Base-by-base conservation (phyloP, 805 yeast genomes). In the Saccharomycopsis fermentans region DNA sequence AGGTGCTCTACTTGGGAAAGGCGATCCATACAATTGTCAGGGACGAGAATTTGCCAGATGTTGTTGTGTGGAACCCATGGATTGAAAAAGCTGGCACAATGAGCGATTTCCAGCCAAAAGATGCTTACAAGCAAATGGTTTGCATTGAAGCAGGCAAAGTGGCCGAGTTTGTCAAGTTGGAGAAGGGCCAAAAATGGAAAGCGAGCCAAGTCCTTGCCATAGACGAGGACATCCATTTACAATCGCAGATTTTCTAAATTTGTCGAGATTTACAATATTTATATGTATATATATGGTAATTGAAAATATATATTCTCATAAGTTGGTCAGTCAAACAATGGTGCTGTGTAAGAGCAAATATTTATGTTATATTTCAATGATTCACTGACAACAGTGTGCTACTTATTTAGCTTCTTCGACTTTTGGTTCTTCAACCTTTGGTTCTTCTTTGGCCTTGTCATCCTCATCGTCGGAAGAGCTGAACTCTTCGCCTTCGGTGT, bases 1-100 rank as follows among this genome's bases (percentile, higher is more conserved):
- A 86, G 67, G 83, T 91, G 56, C 82, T 85, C 54, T 84, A 81
- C 60, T 77, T 79, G 58, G 94, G 92, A 52, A 78, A 81, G 63
- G 91, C 89, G 6, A 70, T 82, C 54, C 86, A 85, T 69, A 83
- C 87, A 48, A 71, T 92, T 37, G 75, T 80, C 57, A 78, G 96
- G 67, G 73, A 73, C 16, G 29, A 21, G 12, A 84, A 84, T 65
- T 74, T 88, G 48, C 78, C 76, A 36, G 87, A 82, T 63, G 73
- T 79, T 37, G 98, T 94, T 54, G 97, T 94, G 58, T 94, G 99
- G 99, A 94, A 94, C 71, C 99, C 99, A 39, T 94, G 98, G 99
- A 76, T 81, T 64, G 79, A 86, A 58, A 88, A 87, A 70, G 81
- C 94, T n/a, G 76, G 73, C 26, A 84, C 86, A 1, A 88, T 94